phyloP scores from a whole-genome alignment of 108 stramenopile species.

The Epipyxis sp. region DNA sequence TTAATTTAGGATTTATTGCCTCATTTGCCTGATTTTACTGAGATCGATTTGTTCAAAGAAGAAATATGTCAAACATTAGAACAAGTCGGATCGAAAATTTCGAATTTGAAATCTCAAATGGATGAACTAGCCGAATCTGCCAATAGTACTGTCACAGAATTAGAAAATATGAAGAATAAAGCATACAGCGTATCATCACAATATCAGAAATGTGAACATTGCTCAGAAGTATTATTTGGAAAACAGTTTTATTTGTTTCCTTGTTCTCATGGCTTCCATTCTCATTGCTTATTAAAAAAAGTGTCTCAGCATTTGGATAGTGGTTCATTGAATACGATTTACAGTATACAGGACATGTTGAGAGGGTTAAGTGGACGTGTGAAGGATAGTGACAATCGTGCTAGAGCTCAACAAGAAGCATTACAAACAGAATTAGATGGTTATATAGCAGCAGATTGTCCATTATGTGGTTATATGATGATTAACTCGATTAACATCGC shows the following conservation, averaged over 20 bases:
- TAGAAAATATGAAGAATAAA: conserved; percentile 5
- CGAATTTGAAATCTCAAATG: conserved; percentile 49
- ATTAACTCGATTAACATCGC: conserved; percentile 48
- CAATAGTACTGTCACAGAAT: conserved; percentile 26
- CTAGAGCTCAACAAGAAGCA: conserved; percentile 18
- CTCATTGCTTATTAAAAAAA: conserved; percentile 41
- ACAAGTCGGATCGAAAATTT: conserved; percentile 40
- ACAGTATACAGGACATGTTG: conserved; percentile 20
- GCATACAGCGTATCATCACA: neutral
- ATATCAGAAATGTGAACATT: neutral
- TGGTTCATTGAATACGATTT: conserved; percentile 30
- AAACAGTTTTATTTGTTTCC: conserved; percentile 53
- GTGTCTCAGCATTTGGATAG: conserved; percentile 38
- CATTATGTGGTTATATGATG: conserved; percentile 52
- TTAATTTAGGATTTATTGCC: conserved; percentile 50
- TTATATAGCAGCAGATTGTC: conserved; percentile 53
- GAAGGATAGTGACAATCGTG: conserved; percentile 38
- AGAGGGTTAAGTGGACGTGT: conserved; percentile 1
- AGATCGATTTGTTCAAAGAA: conserved; percentile 51
- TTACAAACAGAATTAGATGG: conserved; percentile 49
- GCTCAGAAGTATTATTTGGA: neutral
- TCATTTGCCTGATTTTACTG: conserved; percentile 51
- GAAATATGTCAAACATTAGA: conserved; percentile 51
- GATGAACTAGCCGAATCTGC: conserved; percentile 30
- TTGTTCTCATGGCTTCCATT: conserved; percentile 55